Evolutionary conservation across 2,329 filamentous ascomycete genomes (phyloP).

Genomic region (Colletotrichum gloeosporioides): DNA sequence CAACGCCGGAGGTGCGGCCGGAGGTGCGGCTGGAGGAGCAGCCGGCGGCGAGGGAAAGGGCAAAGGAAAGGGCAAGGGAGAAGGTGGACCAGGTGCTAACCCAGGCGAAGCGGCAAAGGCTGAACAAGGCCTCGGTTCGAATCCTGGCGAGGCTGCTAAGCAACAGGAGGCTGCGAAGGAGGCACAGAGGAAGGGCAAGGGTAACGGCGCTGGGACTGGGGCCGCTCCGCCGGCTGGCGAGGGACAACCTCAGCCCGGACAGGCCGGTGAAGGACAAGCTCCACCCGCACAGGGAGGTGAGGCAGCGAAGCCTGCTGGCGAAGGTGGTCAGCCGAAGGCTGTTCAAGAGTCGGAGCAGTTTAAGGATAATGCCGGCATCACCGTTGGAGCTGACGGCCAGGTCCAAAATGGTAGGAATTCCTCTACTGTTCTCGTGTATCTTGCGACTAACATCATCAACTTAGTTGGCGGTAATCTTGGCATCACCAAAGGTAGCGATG

Average conservation of each 20-base stretch:
- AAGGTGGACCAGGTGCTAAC: neutral
- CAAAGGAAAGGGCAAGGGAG: neutral
- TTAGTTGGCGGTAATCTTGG: slow-evolving; percentile 13
- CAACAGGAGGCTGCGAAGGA: slow-evolving; percentile 3
- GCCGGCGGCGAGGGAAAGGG: neutral
- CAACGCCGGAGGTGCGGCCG: neutral
- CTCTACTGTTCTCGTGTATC: fast-evolving
- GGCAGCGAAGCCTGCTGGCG: neutral
- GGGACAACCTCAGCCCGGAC: neutral
- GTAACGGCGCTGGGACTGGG: neutral
- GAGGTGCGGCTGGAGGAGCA: neutral
- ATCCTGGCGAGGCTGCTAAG: neutral
- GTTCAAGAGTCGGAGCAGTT: slow-evolving; percentile 15
- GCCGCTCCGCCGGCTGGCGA: neutral
- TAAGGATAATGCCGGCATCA: slow-evolving; percentile 12
- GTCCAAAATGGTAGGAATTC: neutral
- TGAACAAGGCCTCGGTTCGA: neutral
- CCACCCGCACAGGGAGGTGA: neutral
- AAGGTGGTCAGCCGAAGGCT: slow-evolving; percentile 1
- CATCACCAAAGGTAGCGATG: slow-evolving; percentile 17
- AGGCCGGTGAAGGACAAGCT: neutral
- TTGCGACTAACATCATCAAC: neutral
- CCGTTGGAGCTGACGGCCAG: neutral
- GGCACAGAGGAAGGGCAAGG: neutral
- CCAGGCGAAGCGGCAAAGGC: slow-evolving; percentile 4